Percentiles rank a stretch among this genome's conserved stretches.
Evolutionary conservation across 495 filamentous ascomycete species (phyloP).

Genomic region (Xanthoparmelia taractica): DNA sequence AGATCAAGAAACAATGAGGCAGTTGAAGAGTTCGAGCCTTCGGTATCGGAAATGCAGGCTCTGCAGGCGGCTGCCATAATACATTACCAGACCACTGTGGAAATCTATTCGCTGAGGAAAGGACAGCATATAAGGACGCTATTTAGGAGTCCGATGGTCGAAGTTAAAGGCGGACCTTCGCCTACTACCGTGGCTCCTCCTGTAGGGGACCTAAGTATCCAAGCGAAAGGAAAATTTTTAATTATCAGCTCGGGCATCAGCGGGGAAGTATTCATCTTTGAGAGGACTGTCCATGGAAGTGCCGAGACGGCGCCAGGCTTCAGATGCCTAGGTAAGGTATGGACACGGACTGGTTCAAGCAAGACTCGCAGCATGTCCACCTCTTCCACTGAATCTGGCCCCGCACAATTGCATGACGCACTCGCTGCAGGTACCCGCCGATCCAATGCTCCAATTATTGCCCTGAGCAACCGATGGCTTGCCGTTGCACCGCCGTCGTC

Average conservation of each 20-base stretch:
- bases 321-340: constrained; percentile 67
- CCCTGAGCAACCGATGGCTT: constrained; percentile 73
- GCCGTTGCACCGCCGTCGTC: constrained; percentile 72
- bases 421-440: constrained; percentile 41
- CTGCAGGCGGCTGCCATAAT: constrained; percentile 29
- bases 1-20: constrained; percentile 12
- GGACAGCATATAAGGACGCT: constrained; percentile 60
- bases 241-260: constrained; percentile 70
- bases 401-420: constrained; percentile 39
- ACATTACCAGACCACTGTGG: constrained; percentile 74
- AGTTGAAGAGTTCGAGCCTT: constrained; percentile 25
- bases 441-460: constrained; percentile 53
- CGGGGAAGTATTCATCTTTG: constrained; percentile 78
- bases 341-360: constrained; percentile 67
- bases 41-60: constrained; percentile 23
- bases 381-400: constrained; percentile 49
- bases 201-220: constrained; percentile 61
- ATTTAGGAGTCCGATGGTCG: constrained; percentile 43
- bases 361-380: constrained; percentile 43
- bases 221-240: constrained; percentile 57
- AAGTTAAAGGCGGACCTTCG: constrained; percentile 28
- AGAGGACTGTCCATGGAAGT: constrained; percentile 19
- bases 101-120: constrained; percentile 71
- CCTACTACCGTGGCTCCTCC: constrained; percentile 48
- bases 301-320: constrained; percentile 42